Evolutionary conservation across 768 basidiomycete species (phyloP).

Genomic region (Trametes maxima): DNA sequence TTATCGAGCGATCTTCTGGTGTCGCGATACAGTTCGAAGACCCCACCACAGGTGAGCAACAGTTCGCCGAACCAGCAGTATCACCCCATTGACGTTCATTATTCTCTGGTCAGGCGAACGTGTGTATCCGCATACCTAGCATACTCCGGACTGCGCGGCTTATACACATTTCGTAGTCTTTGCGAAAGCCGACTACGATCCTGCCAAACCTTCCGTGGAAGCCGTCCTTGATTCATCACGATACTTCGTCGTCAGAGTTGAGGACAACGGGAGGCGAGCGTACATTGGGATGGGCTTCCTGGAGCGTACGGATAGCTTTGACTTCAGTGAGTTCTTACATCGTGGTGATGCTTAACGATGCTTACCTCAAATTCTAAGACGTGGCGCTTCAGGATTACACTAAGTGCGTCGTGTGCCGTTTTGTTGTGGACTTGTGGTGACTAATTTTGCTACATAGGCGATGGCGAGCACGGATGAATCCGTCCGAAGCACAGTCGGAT

Average conservation of each 20-base stretch:
- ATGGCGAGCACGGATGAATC: slow-evolving; percentile 63
- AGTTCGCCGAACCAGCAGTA: slow-evolving; percentile 14
- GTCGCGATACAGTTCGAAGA: slow-evolving; percentile 83
- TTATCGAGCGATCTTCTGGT: slow-evolving; percentile 73
- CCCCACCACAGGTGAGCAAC: slow-evolving; percentile 64
- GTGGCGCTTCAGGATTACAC: slow-evolving; percentile 86
- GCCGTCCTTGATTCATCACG: slow-evolving; percentile 94
- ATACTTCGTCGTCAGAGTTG: slow-evolving; percentile 92
- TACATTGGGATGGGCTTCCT: slow-evolving; percentile 94
- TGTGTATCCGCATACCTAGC: slow-evolving; percentile 1
- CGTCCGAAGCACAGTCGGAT: slow-evolving; percentile 43
- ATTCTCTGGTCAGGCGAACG: slow-evolving; percentile 20
- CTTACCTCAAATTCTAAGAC: slow-evolving; percentile 46
- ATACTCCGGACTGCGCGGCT: background rate
- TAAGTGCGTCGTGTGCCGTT: slow-evolving; percentile 50
- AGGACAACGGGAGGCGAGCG: slow-evolving; percentile 84
- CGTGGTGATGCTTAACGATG: background rate
- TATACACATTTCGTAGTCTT: slow-evolving; percentile 57
- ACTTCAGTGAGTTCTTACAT: slow-evolving; percentile 69
- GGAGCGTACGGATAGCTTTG: slow-evolving; percentile 87
- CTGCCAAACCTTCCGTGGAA: slow-evolving; percentile 81
- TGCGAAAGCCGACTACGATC: slow-evolving; percentile 83
- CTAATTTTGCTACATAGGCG: slow-evolving; percentile 44
- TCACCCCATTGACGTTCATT: slow-evolving; percentile 1
- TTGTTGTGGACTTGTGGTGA: background rate